Conservation (phyloP, 129 eudicot genomes). For the Pseudognaphalium luteoalbum region DNA sequence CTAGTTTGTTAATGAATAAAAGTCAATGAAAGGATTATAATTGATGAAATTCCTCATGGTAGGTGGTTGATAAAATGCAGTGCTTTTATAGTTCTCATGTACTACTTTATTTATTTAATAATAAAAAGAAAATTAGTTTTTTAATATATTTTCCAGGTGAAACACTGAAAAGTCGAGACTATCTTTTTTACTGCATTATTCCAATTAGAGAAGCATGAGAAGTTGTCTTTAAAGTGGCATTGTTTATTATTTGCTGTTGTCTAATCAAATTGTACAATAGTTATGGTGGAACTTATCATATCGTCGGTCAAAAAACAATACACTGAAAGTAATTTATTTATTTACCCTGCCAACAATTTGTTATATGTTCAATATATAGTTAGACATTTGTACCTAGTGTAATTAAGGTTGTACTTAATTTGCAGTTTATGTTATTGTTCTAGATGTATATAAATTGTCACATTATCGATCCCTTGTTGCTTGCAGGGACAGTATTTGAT, state of each 20-base stretch:
- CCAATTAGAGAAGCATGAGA: conserved; percentile 44
- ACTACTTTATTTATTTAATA: conserved; percentile 2
- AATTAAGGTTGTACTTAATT: conserved; percentile 7
- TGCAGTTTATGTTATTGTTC: background rate
- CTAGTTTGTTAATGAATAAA: conserved; percentile 24
- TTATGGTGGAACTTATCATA: conserved; percentile 33
- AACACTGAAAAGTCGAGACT: conserved; percentile 39
- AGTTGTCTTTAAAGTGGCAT: conserved; percentile 40
- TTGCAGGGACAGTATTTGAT: background rate
- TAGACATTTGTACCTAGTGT: background rate
- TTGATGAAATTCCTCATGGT: conserved; percentile 36
- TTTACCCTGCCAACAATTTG: conserved; percentile 19
- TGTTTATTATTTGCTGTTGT: conserved; percentile 38
- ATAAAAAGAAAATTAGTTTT: background rate
- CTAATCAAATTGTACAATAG: conserved; percentile 36
- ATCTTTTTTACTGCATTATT: conserved; percentile 40
- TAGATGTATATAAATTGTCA: background rate
- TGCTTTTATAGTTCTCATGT: conserved; percentile 27
- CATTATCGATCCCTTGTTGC: background rate
- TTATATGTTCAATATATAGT: background rate
- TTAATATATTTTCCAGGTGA: conserved; percentile 41
- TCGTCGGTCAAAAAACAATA: conserved; percentile 24
- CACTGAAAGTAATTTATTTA: conserved; percentile 18
- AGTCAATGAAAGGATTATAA: conserved; percentile 30
- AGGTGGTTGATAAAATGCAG: conserved; percentile 18